A percentile compares a stretch with the other conserved stretches of the same genome.
Conservation (phyloP, 192 early-diverging fungal genomes). For the Coemansia biformis region DNA sequence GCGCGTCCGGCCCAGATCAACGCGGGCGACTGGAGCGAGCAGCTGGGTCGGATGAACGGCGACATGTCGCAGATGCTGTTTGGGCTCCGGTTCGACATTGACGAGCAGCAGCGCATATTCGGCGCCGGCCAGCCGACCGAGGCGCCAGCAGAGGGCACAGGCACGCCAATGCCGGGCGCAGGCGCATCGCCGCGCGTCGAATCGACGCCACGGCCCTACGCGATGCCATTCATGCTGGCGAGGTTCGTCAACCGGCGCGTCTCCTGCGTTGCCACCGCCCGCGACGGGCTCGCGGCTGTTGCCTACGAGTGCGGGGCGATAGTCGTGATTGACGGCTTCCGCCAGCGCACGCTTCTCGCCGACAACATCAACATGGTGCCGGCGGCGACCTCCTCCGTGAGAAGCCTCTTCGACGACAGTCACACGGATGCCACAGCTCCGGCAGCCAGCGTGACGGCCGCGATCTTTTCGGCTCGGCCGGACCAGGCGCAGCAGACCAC, state of each 20-base stretch:
- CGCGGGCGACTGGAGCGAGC: conserved; percentile 10
- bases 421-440: too few relatives aligned
- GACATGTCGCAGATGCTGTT: conserved; percentile 22
- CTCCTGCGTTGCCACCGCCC: conserved; percentile 4
- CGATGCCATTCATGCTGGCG: conserved; percentile 36
- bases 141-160: not conserved
- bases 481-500: too few relatives aligned
- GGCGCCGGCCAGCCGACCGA: not conserved
- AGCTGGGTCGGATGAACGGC: conserved; percentile 5
- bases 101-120: conserved; percentile 1
- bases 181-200: not conserved
- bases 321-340: conserved; percentile 30
- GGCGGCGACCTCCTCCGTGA: not conserved
- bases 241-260: conserved; percentile 19
- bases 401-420: not conserved
- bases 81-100: conserved; percentile 13
- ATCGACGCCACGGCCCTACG: not conserved
- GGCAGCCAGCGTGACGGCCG: too few relatives aligned
- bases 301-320: conserved; percentile 23
- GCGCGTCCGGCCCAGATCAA: conserved; percentile 5
- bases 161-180: not conserved
- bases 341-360: conserved; percentile 19
- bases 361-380: conserved; percentile 40
- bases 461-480: too few relatives aligned
- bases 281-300: conserved; percentile 21